A percentile compares a stretch with the other conserved stretches of the same genome.
These are phyloP conservation scores for Linanthus parryae DNA, from an alignment of 148 eudicot species.

Conservation along the genomic window DNA sequence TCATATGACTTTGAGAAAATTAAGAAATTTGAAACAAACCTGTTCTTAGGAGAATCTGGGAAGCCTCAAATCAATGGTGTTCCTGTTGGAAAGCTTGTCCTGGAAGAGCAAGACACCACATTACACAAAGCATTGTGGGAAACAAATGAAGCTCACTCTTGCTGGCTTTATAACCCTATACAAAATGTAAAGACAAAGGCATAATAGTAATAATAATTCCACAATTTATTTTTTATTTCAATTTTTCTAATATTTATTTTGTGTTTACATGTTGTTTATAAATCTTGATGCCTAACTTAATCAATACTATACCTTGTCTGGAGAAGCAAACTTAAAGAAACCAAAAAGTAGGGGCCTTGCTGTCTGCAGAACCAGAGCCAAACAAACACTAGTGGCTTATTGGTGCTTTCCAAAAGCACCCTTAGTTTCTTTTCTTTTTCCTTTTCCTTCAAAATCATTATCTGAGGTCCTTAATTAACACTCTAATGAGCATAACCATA, in stretches of 20 bases:
- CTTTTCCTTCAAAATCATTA: no score
- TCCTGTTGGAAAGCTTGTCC: constrained; percentile 13
- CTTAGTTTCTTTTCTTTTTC: no score
- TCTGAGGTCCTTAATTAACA: no score
- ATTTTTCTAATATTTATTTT: background rate
- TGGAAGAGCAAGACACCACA: constrained; percentile 26
- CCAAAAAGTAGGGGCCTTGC: constrained; percentile 28
- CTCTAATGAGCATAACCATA: no score
- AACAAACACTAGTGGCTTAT: constrained; percentile 1
- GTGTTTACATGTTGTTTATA: constrained; percentile 8
- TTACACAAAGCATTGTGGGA: constrained; percentile 7
- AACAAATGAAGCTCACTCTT: no score
- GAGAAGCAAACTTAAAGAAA: constrained; percentile 28
- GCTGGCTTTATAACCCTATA: constrained; percentile 24
- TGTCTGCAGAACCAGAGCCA: constrained; percentile 25
- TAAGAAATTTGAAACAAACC: constrained; percentile 12
- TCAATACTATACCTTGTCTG: constrained; percentile 45
- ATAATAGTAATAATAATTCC: constrained; percentile 26
- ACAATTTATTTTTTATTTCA: constrained; percentile 1
- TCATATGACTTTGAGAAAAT: background rate
- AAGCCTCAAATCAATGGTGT: constrained; percentile 1
- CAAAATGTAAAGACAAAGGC: constrained; percentile 18
- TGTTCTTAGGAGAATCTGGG: constrained; percentile 9
- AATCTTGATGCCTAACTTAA: constrained; percentile 44
- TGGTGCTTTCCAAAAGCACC: constrained; percentile 16